Percentiles rank a stretch among this genome's conserved stretches.
Conservation (phyloP, 75 land plant species). For the Pinus taeda region DNA sequence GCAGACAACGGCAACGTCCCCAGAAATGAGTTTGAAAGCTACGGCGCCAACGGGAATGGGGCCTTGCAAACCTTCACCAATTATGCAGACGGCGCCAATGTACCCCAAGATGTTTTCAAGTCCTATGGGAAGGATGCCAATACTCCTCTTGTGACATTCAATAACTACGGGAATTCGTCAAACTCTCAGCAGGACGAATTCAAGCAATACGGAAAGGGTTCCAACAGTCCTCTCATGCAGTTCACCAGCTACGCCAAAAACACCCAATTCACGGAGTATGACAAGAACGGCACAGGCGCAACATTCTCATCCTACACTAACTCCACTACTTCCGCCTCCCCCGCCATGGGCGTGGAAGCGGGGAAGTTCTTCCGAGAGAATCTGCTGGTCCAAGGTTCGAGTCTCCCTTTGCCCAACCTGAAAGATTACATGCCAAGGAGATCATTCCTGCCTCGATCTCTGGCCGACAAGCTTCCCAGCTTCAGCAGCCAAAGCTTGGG, state of each 20-base stretch:
- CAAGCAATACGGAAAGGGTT: neutral
- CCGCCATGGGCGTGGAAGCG: conserved; percentile 13
- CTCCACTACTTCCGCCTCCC: neutral
- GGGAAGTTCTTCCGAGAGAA: conserved; percentile 46
- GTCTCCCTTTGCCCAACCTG: conserved; percentile 16
- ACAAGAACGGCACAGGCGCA: conserved; percentile 10
- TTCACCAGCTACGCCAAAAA: neutral
- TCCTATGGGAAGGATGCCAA: conserved; percentile 14
- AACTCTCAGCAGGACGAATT: neutral
- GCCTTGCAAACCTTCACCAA: conserved; percentile 13
- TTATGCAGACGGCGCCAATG: conserved; percentile 4
- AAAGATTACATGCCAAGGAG: neutral
- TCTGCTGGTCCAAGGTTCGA: conserved; percentile 9
- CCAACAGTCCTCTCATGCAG: neutral
- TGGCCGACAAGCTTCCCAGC: conserved; percentile 15
- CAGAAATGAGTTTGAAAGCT: too few species aligned
- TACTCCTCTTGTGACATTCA: neutral
- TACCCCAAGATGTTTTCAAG: conserved; percentile 4
- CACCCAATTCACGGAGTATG: conserved; percentile 25
- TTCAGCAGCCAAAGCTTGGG: neutral
- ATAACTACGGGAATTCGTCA: neutral
- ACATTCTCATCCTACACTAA: neutral
- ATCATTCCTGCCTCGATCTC: neutral
- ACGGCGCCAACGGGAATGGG: conserved; percentile 2
- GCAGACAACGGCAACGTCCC: conserved; percentile 12